Evolutionary conservation across 768 basidiomycete species (phyloP).

Genomic region (Lyophyllum decastes): DNA sequence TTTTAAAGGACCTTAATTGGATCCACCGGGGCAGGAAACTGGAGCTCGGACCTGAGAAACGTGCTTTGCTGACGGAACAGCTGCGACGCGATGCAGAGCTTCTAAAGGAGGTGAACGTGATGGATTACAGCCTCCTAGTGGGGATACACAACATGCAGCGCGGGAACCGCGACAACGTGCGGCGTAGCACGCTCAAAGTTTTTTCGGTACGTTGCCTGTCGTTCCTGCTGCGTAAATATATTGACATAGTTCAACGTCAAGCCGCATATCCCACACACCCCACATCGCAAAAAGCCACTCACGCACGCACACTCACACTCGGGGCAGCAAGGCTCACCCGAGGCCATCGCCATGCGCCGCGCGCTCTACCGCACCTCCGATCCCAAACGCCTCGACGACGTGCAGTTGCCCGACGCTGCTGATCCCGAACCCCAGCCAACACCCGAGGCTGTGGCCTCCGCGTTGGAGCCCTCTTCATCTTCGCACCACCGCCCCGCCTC

Average conservation of each 20-base stretch:
- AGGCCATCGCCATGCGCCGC: conserved; percentile 82
- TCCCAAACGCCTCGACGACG: conserved; percentile 59
- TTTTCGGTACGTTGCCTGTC: conserved; percentile 69
- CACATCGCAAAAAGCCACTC: conserved; percentile 54
- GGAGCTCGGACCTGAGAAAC: conserved; percentile 95
- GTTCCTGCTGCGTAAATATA: not conserved
- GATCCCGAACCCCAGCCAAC: conserved; percentile 6
- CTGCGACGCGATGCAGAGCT: conserved; percentile 85
- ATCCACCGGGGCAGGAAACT: conserved; percentile 75
- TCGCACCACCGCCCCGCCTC: not conserved
- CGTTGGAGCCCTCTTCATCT: not conserved
- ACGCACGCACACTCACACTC: conserved; percentile 30
- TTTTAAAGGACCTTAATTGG: conserved; percentile 97
- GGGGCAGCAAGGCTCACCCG: conserved; percentile 57
- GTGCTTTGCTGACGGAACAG: conserved; percentile 89
- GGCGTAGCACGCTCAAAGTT: conserved; percentile 88
- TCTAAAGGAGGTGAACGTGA: conserved; percentile 79
- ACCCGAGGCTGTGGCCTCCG: not conserved
- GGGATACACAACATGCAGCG: conserved; percentile 91
- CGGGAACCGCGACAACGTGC: conserved; percentile 90
- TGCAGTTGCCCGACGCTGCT: conserved; percentile 19
- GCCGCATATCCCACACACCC: conserved; percentile 66
- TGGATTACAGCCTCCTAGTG: conserved; percentile 95
- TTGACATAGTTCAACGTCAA: conserved; percentile 24
- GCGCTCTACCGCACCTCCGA: conserved; percentile 80